These are phyloP conservation scores for Tuctoria greenei DNA, from an alignment of 176 grass and related monocot species.

Conservation along the genomic window DNA sequence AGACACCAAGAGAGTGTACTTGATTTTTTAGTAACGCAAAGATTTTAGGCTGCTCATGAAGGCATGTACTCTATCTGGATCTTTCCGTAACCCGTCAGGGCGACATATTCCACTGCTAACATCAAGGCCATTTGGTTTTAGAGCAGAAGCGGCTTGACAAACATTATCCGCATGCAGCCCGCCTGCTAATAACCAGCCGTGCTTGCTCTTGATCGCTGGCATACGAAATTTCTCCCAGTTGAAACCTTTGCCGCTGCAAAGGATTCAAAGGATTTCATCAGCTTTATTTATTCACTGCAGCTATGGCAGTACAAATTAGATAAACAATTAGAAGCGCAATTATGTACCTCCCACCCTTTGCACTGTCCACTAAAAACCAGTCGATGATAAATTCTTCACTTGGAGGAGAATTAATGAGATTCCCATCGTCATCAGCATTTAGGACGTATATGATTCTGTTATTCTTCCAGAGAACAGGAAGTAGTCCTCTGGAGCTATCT, in stretches of 20 bases:
- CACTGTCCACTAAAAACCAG: slow-evolving; percentile 78
- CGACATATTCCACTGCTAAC: slow-evolving; percentile 75
- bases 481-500: slow-evolving; percentile 58
- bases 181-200: slow-evolving; percentile 77
- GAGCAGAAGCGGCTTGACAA: slow-evolving; percentile 38
- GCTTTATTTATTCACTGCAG: too few species aligned
- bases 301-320: background rate
- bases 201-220: slow-evolving; percentile 54
- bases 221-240: slow-evolving; percentile 70
- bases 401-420: slow-evolving; percentile 59
- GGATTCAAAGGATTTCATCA: background rate
- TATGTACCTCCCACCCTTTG: slow-evolving; percentile 77
- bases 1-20: too few species aligned
- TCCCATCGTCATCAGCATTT: slow-evolving; percentile 61
- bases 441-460: slow-evolving; percentile 74
- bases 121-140: slow-evolving; percentile 66
- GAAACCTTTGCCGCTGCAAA: slow-evolving; percentile 82
- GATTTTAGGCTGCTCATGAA: slow-evolving; percentile 58
- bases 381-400: slow-evolving; percentile 59
- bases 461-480: slow-evolving; percentile 51
- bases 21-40: background rate
- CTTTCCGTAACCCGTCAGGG: slow-evolving; percentile 50
- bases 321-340: background rate
- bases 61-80: slow-evolving; percentile 49
- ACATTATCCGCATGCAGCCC: slow-evolving; percentile 74